Evolutionary conservation across 1,284 basidiomycete species (phyloP).

Genomic region (Ceratobasidium sp.): DNA sequence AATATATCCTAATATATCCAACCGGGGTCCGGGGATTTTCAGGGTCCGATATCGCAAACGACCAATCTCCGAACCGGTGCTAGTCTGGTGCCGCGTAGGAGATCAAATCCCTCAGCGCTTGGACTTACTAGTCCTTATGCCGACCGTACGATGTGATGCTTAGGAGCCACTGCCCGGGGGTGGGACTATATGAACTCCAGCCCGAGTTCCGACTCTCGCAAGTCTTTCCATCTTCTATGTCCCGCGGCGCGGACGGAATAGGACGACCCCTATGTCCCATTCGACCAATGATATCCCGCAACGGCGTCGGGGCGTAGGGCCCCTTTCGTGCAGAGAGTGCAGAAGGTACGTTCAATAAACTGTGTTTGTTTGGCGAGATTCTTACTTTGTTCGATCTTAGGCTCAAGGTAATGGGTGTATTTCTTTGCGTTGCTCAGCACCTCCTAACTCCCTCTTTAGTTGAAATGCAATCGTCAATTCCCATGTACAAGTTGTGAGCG

Average conservation of each 20-base stretch:
- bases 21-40: constrained; percentile 14
- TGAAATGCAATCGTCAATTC: constrained; percentile 35
- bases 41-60: constrained; percentile 17
- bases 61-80: constrained; percentile 30
- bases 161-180: neutral
- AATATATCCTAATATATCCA: neutral
- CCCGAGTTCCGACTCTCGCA: constrained; percentile 13
- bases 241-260: constrained; percentile 31
- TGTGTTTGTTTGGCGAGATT: neutral
- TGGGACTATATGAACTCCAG: constrained; percentile 29
- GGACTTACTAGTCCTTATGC: neutral
- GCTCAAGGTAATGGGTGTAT: constrained; percentile 20
- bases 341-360: constrained; percentile 18
- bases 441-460: constrained; percentile 1
- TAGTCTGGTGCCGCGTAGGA: constrained; percentile 14
- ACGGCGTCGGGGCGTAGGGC: constrained; percentile 35
- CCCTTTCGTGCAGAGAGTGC: constrained; percentile 32
- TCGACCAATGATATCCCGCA: constrained; percentile 22
- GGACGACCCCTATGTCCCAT: constrained; percentile 26
- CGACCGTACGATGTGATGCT: constrained; percentile 2
- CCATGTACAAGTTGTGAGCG: constrained; percentile 35
- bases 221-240: constrained; percentile 29
- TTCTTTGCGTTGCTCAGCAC: neutral
- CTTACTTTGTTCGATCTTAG: neutral
- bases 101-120: constrained; percentile 33